Base-by-base conservation (phyloP, 352 stramenopile genomes). In the Phytophthora macrochlamydospora region DNA sequence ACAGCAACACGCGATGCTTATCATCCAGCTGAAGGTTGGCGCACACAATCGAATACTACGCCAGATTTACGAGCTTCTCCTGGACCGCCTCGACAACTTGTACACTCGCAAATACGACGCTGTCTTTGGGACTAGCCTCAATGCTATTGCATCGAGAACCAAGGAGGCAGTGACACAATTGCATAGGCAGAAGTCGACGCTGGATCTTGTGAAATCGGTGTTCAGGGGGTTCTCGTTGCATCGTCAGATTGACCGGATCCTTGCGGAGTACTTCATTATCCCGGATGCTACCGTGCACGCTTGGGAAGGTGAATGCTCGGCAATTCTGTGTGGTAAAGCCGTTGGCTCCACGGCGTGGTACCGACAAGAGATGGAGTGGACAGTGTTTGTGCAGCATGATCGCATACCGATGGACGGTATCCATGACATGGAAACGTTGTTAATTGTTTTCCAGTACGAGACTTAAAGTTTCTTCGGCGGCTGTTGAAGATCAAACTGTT, bases 401-500 rank as follows among this genome's bases (percentile, higher is more conserved):
- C 18, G 18, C 18, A 24, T 24, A 24, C 18, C 18, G 18, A 24
- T 24, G 18, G 18, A 24, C 18, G 18, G 18, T 24, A 24, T 24
- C 18, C 18, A 24, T 93, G 53, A 95, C 81, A 0, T 83, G 81
- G 50, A 92, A 59, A 46, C 92, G 81, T 59, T 94, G 84, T 11
- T 82, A 93, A 33, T 89, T 77, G 64, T 90, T 90, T 14, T 93
- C 18, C 84, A 33, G 79, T 91, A 0, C 77, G 75, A 7, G 79
- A 73, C 70, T 91, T 75, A 13, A 69, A 78, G 44, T n/a, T 76
- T 56, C 6, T 71, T 68, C 8, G 79, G 71, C 7, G 83, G 75
- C 44, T 91, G 75, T 0, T 73, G 62, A 2, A 89, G 52, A 29
- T 95, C 87, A 62, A 93, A 93, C 43, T 90, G 96, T 80, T 99